Conservation (phyloP, 768 basidiomycete species). For the Tremella fuciformis region DNA sequence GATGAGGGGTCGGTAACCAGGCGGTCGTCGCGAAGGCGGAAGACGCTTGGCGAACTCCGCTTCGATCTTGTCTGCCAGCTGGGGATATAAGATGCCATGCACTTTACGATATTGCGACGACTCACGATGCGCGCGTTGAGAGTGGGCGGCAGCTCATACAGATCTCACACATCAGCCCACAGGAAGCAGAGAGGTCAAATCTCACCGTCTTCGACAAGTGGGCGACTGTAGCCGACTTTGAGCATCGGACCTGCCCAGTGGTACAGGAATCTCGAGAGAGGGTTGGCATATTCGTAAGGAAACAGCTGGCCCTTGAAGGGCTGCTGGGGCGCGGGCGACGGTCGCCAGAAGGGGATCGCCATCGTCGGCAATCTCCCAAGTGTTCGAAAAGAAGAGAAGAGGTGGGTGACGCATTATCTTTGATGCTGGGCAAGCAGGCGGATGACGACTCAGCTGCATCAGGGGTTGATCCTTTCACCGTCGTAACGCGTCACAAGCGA, state of each 20-base stretch:
- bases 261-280: constrained; percentile 25
- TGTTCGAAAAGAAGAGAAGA: neutral
- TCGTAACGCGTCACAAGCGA: too few relatives aligned
- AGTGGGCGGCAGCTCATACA: constrained; percentile 2
- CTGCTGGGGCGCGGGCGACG: constrained; percentile 21
- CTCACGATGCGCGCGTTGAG: neutral
- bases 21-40: constrained; percentile 19
- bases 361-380: constrained; percentile 10
- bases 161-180: neutral
- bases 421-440: too few relatives aligned
- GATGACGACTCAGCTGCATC: too few relatives aligned
- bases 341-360: constrained; percentile 37
- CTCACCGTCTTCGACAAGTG: constrained; percentile 30
- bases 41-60: constrained; percentile 14
- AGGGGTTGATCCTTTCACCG: too few relatives aligned
- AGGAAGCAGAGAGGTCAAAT: neutral
- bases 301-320: constrained; percentile 21
- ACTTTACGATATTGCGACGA: too few relatives aligned
- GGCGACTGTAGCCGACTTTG: constrained; percentile 33
- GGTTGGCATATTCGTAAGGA: constrained; percentile 23
- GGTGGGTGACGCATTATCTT: neutral
- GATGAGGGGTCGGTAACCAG: constrained; percentile 1
- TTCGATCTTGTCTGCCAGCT: constrained; percentile 16
- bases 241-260: constrained; percentile 37
- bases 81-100: neutral